Base-by-base conservation (phyloP, 345 rosid species). In the Lumnitzera littorea region DNA sequence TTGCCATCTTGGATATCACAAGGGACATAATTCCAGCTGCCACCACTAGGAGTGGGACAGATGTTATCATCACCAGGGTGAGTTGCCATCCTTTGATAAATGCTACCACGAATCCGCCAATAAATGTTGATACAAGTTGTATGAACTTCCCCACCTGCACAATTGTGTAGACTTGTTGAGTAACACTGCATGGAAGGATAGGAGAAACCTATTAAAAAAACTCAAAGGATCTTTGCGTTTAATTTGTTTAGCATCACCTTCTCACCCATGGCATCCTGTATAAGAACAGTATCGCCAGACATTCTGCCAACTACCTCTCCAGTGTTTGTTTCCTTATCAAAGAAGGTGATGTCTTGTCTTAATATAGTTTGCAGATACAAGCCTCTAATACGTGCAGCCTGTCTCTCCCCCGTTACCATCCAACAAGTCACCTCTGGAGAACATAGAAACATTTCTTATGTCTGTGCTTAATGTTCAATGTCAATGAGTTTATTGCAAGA, bases 231-330 rank as follows among this genome's bases (percentile, higher is more conserved):
- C 43, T 36, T 36, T 36, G 7, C 9, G 43, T 4, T 36, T 36
- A 4, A 9, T 36, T 36, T 1, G 7, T 36, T 36, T 9, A 36
- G 1, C 48, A 23, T 20, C 70, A 87, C 95, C 84, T 85, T 87
- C 63, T 87, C 95, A 20, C 95, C 95, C 87, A 87, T 87, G 49
- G 95, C 95, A 13, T 87, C 89, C 69, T 85, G 91, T 58, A 87
- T 87, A 17, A 87, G 83, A 54, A 85, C 95, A 9, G 89, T 87
- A 73, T 87, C 91, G 24, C 95, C 91, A 5, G 91, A 87, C 95
- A 87, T 87, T 72, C 95, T 82, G 11, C 87, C 82, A 3, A 87
- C 74, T 13, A 87, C 91, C 74, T 87, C 95, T 7, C 95, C 91
- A 0, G 95, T 83, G 65, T 79, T 87, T 43, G 89, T 78, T 72